Percentiles rank a stretch among this genome's conserved stretches.
These are phyloP conservation scores for Boehmeria nivea DNA, from an alignment of 306 rosid species.

Conservation along the genomic window DNA sequence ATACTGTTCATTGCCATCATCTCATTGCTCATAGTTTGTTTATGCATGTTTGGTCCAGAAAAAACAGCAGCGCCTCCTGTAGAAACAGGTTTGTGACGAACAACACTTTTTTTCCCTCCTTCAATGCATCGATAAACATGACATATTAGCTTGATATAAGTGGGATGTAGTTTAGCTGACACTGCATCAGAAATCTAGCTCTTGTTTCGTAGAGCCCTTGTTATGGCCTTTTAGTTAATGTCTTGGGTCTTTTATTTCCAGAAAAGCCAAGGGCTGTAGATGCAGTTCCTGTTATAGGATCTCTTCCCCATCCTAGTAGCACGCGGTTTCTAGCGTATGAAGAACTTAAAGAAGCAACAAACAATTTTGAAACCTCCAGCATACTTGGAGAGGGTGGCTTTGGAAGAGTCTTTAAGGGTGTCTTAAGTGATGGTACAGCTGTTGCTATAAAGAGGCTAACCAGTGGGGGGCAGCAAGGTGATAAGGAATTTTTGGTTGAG, in stretches of 20 bases:
- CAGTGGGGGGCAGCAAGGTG: conserved; percentile 93
- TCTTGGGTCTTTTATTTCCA: conserved; percentile 22
- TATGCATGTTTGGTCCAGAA: conserved; percentile 41
- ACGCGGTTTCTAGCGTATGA: conserved; percentile 85
- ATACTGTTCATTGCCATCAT: conserved; percentile 59
- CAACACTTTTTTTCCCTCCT: background rate
- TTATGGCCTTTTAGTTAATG: conserved; percentile 5
- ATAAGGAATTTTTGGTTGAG: conserved; percentile 86
- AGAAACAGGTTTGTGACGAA: conserved; percentile 46
- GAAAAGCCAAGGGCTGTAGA: conserved; percentile 55
- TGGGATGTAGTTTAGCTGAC: background rate
- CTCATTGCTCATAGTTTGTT: conserved; percentile 50
- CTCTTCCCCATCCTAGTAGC: conserved; percentile 86
- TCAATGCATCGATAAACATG: background rate
- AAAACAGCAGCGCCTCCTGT: conserved; percentile 43
- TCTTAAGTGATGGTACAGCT: conserved; percentile 83
- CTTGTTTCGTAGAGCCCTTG: background rate
- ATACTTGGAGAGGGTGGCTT: conserved; percentile 95
- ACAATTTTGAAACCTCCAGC: conserved; percentile 77
- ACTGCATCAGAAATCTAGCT: background rate
- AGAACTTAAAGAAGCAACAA: conserved; percentile 94
- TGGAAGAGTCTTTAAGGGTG: conserved; percentile 90
- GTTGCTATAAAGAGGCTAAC: conserved; percentile 96
- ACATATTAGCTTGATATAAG: no score
- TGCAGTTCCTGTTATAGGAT: conserved; percentile 44